These are phyloP conservation scores for Paecilomyces niveus DNA, from an alignment of 2,329 filamentous ascomycete species.

Conservation along the genomic window DNA sequence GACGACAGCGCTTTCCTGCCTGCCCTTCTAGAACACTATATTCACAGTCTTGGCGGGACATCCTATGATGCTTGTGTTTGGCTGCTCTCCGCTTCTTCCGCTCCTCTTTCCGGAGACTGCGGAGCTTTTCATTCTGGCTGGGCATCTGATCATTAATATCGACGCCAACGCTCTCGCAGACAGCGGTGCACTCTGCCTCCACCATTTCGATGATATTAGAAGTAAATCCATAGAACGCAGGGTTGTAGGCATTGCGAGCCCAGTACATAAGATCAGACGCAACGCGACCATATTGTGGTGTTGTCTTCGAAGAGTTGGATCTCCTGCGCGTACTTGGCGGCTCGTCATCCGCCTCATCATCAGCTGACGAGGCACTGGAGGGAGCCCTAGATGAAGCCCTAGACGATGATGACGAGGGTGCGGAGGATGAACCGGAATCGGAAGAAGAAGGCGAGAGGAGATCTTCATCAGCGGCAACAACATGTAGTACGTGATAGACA, in stretches of 20 bases:
- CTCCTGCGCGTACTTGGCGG: conserved; percentile 1
- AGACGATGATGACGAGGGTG: conserved; percentile 11
- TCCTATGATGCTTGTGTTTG: conserved; percentile 12
- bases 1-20: conserved; percentile 8
- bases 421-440: conserved; percentile 23
- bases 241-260: conserved; percentile 39
- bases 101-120: conserved; percentile 12
- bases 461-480: conserved; percentile 34
- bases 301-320: conserved; percentile 15
- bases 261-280: conserved; percentile 36
- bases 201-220: conserved; percentile 29
- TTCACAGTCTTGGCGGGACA: conserved; percentile 9
- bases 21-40: not conserved
- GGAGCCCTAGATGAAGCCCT: conserved; percentile 4
- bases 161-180: conserved; percentile 29
- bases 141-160: conserved; percentile 19
- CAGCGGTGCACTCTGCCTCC: conserved; percentile 29
- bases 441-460: conserved; percentile 23
- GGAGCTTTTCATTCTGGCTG: conserved; percentile 14
- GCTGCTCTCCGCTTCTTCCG: conserved; percentile 12
- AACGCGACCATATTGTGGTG: conserved; percentile 30
- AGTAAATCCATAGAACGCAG: conserved; percentile 36
- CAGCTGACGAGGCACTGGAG: conserved; percentile 14
- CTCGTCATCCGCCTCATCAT: conserved; percentile 18
- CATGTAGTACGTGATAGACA: conserved; percentile 34